Base-by-base conservation (phyloP, 306 rosid genomes). In the Carpinus fangiana region DNA sequence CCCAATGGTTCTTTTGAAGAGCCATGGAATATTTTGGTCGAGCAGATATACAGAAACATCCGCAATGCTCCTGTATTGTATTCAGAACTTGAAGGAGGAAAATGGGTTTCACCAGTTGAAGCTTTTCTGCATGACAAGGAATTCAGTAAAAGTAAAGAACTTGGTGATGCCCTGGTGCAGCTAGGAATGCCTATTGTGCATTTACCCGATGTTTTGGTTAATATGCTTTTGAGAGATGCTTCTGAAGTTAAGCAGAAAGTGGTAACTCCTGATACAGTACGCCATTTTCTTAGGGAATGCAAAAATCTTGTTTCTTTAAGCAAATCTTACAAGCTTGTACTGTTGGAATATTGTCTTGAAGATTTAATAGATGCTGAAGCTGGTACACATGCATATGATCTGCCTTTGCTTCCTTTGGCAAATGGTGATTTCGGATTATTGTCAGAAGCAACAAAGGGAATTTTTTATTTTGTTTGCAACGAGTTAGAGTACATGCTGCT, bases 1-100 rank as follows among this genome's bases (percentile, higher is more conserved):
- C 98, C 98, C 43, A 74, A 74, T 81, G 98, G 98, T 60, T 84
- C 97, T 78, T 94, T 90, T 86, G 97, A 94, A 84, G 97, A 92
- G 93, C 98, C 98, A 51, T 94, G 98, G 98, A 87, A 64, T 78
- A 78, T 86, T 82, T 88, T 94, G 85, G 98, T 92, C 31, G 84
- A 89, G 79, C 87, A 90, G 76, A 84, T 94, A 82, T 94, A 94
- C 90, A 87, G 79, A 83, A 87, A 72, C 56, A 75, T 92, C 78
- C 66, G 79, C 79, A 73, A 77, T 73, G 88, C 90, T 85, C 86
- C 90, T 61, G 90, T 94, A 61, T 79, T 94, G 85, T 76, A 87
- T 85, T 90, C 98, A 57, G 88, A 90, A 70, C 75, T 94, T 69
- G 86, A 82, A 62, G 97, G 97, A 70, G 98, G 98, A 82, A 92